phyloP scores from a whole-genome alignment of 73 alveolate species.

The Paramecium octaurelia region DNA sequence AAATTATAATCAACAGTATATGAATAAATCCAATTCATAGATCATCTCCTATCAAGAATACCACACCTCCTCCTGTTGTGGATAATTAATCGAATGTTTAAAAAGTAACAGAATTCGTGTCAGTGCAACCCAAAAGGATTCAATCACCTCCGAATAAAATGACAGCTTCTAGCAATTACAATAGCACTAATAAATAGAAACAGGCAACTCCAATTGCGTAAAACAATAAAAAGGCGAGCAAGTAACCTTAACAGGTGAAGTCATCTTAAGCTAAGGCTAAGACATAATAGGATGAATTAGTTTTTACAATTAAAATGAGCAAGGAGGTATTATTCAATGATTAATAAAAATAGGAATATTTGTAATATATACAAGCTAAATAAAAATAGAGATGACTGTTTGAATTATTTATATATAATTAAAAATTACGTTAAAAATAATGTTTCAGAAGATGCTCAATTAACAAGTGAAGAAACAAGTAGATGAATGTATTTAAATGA shows the following conservation, averaged over 20 bases:
- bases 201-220: background rate
- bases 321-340: slow-evolving; percentile 10
- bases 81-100: slow-evolving; percentile 9
- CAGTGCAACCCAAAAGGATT: background rate
- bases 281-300: slow-evolving; percentile 41
- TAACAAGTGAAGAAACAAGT: background rate
- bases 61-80: background rate
- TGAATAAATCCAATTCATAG: background rate
- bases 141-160: background rate
- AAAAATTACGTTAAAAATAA: slow-evolving; percentile 2
- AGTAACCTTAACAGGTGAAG: background rate
- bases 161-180: background rate
- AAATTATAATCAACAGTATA: slow-evolving; percentile 20
- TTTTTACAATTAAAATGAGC: slow-evolving; percentile 59
- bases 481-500: background rate
- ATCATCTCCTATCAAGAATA: background rate
- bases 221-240: background rate
- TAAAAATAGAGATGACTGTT: slow-evolving; percentile 22
- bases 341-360: slow-evolving; percentile 10
- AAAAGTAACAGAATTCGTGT: slow-evolving; percentile 28
- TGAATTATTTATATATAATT: slow-evolving; percentile 19
- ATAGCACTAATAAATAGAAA: background rate
- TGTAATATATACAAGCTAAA: slow-evolving; percentile 49
- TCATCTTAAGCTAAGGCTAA: background rate
- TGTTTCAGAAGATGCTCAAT: background rate